A percentile compares a stretch with the other conserved stretches of the same genome.
phyloP scores from a whole-genome alignment of 441 rosid genomes.

The Corymbia citriodora region DNA sequence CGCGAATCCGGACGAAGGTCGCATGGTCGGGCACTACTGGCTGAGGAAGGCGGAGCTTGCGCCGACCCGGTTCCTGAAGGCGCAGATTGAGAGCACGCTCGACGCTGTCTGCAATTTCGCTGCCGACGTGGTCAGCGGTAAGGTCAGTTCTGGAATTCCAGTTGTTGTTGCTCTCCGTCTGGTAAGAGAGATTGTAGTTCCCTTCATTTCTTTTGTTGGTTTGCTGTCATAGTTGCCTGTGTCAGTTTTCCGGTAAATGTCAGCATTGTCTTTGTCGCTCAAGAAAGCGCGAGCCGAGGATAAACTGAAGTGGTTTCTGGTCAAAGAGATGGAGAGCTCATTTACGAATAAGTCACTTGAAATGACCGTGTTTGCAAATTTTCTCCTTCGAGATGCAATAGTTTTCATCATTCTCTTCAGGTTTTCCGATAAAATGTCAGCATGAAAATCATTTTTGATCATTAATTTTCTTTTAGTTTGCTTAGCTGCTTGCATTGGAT shows the following conservation, averaged over 20 bases:
- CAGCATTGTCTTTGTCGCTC: not conserved
- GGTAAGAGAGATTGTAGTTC: not conserved
- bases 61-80: slow-evolving; percentile 45
- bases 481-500: not conserved
- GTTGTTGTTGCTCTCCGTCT: not conserved
- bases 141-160: slow-evolving; percentile 43
- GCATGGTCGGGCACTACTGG: slow-evolving; percentile 99
- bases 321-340: not conserved
- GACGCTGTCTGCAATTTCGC: slow-evolving; percentile 64
- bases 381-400: not conserved
- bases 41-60: slow-evolving; percentile 67
- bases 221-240: not conserved
- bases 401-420: not conserved
- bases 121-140: slow-evolving; percentile 64
- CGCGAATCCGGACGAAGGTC: slow-evolving; percentile 96
- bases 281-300: not conserved
- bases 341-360: not conserved
- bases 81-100: slow-evolving; percentile 65
- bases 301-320: not conserved
- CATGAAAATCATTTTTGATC: not conserved
- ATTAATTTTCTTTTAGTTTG: not conserved
- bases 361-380: not conserved
- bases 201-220: not conserved
- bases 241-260: not conserved
- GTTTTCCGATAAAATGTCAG: not conserved